Base-by-base conservation (phyloP, 2,329 filamentous ascomycete species). In the Beauveria scarabaeidicola region DNA sequence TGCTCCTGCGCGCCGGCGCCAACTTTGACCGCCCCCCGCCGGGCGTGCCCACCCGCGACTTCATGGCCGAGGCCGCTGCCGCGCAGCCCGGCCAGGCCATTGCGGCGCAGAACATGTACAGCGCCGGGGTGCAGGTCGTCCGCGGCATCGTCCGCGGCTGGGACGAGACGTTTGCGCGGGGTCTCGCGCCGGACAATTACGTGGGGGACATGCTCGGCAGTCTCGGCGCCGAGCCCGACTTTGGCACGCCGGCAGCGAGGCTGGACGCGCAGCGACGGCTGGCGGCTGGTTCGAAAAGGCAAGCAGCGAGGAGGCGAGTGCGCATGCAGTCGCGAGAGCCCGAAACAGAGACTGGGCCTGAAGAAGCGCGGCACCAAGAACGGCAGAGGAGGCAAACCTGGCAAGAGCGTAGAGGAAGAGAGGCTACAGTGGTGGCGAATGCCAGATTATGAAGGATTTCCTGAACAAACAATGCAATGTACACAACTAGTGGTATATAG, bases 1-100 rank as follows among this genome's bases (percentile, higher is more conserved):
- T 90, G 58, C 72, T 90, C 61, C 83, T 90, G 79, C 80, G 88
- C 29, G 84, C 85, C 0, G 79, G 80, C 1, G 87, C 84, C 10
- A 83, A 90, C 73, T 90, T 90, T 67, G 88, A 90, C 68, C 81
- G 88, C 6, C 85, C 85, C 0, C 86, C 83, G 25, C 80, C 81
- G 0, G 81, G 79, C 11, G 70, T 81, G 8, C 76, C 78, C 0
- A 78, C 82, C 9, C 77, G 79, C 21, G 76, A 84, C 41, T 86
- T 89, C 66, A 76, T 90, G 9, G 77, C 83, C 43, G 25, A 46
- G n/a, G 38, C 52, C 21, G 77, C 80, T 44, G 72, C 78, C 0
- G 72, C 87, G 44, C 36, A 88, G 67, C 86, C 86, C 52, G 86
- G 81, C 4, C 89, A 87, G 67, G 70, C 72, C 32, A 81, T 86